These are phyloP conservation scores for Beauveria sp. DNA, from an alignment of 2,329 filamentous ascomycete genomes.

Conservation along the genomic window DNA sequence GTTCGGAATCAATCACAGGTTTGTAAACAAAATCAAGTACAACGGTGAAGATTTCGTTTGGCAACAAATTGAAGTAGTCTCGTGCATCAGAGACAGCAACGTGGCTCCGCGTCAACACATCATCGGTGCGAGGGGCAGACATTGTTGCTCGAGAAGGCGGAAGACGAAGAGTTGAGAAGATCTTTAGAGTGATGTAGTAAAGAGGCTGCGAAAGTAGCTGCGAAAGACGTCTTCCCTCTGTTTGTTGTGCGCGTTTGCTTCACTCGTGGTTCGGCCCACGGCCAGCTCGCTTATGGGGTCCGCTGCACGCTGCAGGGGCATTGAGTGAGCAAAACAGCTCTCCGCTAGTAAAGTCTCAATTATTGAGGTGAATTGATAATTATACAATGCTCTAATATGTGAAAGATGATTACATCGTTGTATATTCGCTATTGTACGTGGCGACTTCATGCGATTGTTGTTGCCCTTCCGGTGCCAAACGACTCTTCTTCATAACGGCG, in stretches of 20 bases:
- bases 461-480: too few relatives aligned
- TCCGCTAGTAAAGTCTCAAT: not conserved
- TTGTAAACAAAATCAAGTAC: not conserved
- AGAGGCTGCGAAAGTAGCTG: too few relatives aligned
- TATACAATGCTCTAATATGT: too few relatives aligned
- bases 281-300: not conserved
- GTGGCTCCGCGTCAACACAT: not conserved
- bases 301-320: not conserved
- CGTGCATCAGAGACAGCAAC: not conserved
- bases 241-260: not conserved
- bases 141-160: not conserved
- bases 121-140: not conserved
- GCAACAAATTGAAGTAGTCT: not conserved
- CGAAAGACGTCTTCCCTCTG: not conserved
- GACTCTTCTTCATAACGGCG: too few relatives aligned
- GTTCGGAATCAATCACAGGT: too few relatives aligned
- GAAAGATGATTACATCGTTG: too few relatives aligned
- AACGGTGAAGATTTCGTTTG: not conserved
- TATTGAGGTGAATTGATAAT: too few relatives aligned
- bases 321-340: not conserved
- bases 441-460: too few relatives aligned
- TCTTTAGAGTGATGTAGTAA: too few relatives aligned
- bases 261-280: not conserved
- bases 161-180: not conserved
- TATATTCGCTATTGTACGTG: too few relatives aligned